Evolutionary conservation across 257 asterid species (phyloP), one percentile per base, ranked within the genome.

Genomic region (Primulina eburnea): DNA sequence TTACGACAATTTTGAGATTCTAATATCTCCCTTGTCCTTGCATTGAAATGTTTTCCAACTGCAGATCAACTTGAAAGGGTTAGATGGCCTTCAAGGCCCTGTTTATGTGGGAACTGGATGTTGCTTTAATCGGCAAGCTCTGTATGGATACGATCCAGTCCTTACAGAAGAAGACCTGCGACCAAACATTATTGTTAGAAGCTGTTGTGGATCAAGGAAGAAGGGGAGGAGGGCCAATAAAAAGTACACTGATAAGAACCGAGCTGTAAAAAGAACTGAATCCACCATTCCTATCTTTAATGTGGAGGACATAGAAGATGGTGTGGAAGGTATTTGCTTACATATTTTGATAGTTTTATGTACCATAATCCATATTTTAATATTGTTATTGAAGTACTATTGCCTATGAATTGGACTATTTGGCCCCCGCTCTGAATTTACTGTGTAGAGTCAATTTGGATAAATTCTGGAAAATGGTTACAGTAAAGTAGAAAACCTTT

Each of bases 201-300:
- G 92, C 77, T 86, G 92, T 76, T 86, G 89, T 70, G 89, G 89
- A 37, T 67, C 89, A 40, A 80, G 92, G 71, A 86, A 82, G 79
- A 84, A 84, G 77, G 84, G 79, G 6, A 73, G 65, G 70, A 69
- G 38, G 50, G 64, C 64, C 52, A 73, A 81, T 66, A 83, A 78
- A 69, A 83, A 80, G 80, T 77, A 83, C 74, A 75, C 59, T 58
- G 83, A 80, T 20, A 80, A 77, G 68, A 77, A 78, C 35, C 82
- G 76, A 70, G 85, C 74, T 4, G 28, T 59, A 12, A 78, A 76
- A 76, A 75, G 86, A 67, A 74, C 82, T 33, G 86, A 79, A 69
- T 84, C 84, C 5, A 77, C 79, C 53, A 69, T 81, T 59, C 86
- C 86, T 5, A 81, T 79, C 47, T 84, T 81, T 59, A 81, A 77